phyloP scores from a whole-genome alignment of 345 rosid species.

The Garcia nutans region DNA sequence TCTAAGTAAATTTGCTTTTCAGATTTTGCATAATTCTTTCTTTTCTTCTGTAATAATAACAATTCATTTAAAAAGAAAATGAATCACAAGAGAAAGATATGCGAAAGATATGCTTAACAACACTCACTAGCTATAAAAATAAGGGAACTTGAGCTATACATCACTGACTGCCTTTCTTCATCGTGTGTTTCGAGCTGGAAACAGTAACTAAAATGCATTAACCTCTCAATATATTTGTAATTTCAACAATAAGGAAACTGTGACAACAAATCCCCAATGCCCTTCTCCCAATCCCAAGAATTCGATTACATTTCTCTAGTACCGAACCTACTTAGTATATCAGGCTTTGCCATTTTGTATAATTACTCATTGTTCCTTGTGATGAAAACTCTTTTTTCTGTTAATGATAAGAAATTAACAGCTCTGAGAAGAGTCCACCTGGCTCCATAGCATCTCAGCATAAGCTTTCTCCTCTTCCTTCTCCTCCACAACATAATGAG shows the following conservation, averaged over 20 bases:
- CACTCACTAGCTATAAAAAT: not conserved
- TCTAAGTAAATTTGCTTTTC: too few relatives aligned
- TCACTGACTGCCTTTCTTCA: not conserved
- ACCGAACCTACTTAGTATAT: not conserved
- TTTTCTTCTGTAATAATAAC: too few relatives aligned
- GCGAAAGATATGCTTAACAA: not conserved
- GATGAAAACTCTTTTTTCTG: conserved; percentile 4
- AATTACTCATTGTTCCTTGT: not conserved
- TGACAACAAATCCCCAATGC: not conserved
- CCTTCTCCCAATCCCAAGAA: not conserved
- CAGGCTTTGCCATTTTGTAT: not conserved
- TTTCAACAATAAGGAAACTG: not conserved
- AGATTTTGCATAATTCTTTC: too few relatives aligned
- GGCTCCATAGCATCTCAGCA: conserved; percentile 67
- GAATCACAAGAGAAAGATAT: not conserved
- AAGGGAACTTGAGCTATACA: not conserved
- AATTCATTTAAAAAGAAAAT: not conserved
- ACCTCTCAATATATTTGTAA: not conserved
- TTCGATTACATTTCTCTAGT: not conserved
- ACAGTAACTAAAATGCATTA: not conserved
- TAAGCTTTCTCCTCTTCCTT: conserved; percentile 77
- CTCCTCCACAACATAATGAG: conserved; percentile 46
- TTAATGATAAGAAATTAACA: conserved; percentile 24
- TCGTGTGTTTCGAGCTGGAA: not conserved
- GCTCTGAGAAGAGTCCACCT: conserved; percentile 62